Evolutionary conservation across 805 yeast species (phyloP).

Genomic region (Tetrapisispora fleetii): DNA sequence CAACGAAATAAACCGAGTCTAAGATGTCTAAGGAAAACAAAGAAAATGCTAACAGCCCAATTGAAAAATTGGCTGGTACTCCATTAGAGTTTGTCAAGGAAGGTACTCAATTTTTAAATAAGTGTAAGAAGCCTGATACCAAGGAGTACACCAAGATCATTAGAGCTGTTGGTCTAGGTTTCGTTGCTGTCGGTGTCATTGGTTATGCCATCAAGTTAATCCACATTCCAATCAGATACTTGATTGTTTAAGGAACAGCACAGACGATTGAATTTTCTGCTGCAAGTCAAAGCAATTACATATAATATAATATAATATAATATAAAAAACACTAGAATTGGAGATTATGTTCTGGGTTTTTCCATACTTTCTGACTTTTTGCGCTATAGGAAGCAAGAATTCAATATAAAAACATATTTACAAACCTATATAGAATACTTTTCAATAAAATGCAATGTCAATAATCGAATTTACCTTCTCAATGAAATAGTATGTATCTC

Average conservation of each 20-base stretch:
- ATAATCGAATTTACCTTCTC: no score
- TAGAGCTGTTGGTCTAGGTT: slow-evolving; percentile 95
- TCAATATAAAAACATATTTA: neutral
- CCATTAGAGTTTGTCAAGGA: slow-evolving; percentile 89
- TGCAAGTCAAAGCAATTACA: neutral
- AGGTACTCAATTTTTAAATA: slow-evolving; percentile 77
- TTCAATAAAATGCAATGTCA: neutral
- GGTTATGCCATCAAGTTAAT: slow-evolving; percentile 91
- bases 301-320: neutral
- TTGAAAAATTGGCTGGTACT: slow-evolving; percentile 68
- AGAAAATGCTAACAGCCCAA: slow-evolving; percentile 13
- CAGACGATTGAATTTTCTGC: no score
- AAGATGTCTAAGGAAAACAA: slow-evolving; percentile 22
- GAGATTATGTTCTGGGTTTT: neutral
- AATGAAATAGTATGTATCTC: no score
- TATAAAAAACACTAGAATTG: neutral
- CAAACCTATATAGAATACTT: neutral
- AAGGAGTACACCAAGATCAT: slow-evolving; percentile 82
- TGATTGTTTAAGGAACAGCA: slow-evolving; percentile 50
- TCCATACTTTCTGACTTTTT: no score
- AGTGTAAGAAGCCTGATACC: slow-evolving; percentile 86
- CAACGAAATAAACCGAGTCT: neutral
- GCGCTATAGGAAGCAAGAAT: neutral
- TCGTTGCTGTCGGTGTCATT: slow-evolving; percentile 94
- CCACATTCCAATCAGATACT: slow-evolving; percentile 93